Evolutionary conservation across 495 filamentous ascomycete genomes (phyloP), one percentile per base, ranked within the genome.

Genomic region (Aspergillus steynii): DNA sequence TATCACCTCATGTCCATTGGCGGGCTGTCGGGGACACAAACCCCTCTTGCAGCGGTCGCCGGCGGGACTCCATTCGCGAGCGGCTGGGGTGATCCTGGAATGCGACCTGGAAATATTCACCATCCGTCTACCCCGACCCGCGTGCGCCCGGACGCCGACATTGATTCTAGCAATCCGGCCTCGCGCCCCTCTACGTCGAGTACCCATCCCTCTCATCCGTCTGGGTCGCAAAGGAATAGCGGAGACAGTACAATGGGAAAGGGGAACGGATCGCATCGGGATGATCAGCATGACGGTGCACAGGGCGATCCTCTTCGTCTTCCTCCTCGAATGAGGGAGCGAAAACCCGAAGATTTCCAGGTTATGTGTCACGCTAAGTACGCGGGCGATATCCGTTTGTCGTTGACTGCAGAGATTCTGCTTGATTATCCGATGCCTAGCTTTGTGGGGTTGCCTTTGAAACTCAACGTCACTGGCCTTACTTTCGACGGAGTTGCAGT

Each of bases 401-500:
- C 91, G 52, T 77, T 99, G 25, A 97, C 95, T 14, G 92, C 95
- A 0, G 92, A 97, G 69, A 93, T 99, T 47, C 80, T 98, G 25
- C 89, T 99, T 31, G 95, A 99, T 76, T 99, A 98, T 71, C 95
- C 95, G 0, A 96, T 97, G 89, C 92, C 92, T 10, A 93, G 88
- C 74, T 99, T 99, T 65, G 95, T 96, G 9, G 91, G 92, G 1
- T 90, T 99, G 20, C 95, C 95, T 0, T 79, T 98, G 12, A 90
- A 91, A 66, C 81, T 99, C 3, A 94, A 93, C 63, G 93, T 99
- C 64, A 97, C 95, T 1, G 95, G 96, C 0, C 73, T 98, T 49
- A 92, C 90, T 14, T 98, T 99, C 67, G 93, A 99, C 75, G 95
- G 95, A 0, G 88, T 98, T 2, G 95, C 92, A 0, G 88, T 97